Conservation (phyloP, 176 grass and related monocot species). For the Oryza australiensis region DNA sequence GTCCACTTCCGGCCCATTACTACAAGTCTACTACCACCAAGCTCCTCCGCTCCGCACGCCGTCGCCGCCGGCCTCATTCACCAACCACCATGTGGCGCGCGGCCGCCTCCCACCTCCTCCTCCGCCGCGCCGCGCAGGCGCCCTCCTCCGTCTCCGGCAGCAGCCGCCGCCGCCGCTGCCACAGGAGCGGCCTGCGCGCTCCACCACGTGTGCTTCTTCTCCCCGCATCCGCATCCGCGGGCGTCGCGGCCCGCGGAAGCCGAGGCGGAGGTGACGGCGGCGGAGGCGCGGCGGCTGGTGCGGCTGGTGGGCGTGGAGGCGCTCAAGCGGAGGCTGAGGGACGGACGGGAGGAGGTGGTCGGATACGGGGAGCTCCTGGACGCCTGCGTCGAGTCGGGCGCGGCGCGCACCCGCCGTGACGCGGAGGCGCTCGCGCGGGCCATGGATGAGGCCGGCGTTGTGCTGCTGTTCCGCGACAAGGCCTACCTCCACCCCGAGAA, state of each 20-base stretch:
- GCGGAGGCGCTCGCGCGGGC: constrained; percentile 45
- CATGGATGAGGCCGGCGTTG: constrained; percentile 58
- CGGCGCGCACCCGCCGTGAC: constrained; percentile 50
- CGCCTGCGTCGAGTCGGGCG: constrained; percentile 52
- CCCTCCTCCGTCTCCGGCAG: neutral
- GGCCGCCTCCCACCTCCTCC: neutral
- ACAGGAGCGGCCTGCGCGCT: neutral
- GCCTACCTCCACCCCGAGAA: constrained; percentile 76
- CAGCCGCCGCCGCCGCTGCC: neutral
- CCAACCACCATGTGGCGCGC: constrained; percentile 5
- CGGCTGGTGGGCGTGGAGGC: constrained; percentile 46
- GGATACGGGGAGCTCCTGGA: constrained; percentile 57
- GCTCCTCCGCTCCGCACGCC: neutral
- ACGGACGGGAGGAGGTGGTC: constrained; percentile 48
- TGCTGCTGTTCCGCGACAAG: constrained; percentile 70
- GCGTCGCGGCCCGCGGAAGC: neutral
- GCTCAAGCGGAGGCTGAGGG: constrained; percentile 39
- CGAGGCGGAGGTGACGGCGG: constrained; percentile 1
- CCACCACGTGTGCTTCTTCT: neutral
- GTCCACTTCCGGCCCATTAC: neutral
- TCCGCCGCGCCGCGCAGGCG: neutral
- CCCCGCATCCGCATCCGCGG: neutral
- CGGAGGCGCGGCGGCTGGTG: constrained; percentile 46
- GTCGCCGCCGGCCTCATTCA: neutral
- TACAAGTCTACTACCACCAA: no score